Evolutionary conservation across 345 rosid genomes (phyloP).

Genomic region (Eucalyptus decipiens): DNA sequence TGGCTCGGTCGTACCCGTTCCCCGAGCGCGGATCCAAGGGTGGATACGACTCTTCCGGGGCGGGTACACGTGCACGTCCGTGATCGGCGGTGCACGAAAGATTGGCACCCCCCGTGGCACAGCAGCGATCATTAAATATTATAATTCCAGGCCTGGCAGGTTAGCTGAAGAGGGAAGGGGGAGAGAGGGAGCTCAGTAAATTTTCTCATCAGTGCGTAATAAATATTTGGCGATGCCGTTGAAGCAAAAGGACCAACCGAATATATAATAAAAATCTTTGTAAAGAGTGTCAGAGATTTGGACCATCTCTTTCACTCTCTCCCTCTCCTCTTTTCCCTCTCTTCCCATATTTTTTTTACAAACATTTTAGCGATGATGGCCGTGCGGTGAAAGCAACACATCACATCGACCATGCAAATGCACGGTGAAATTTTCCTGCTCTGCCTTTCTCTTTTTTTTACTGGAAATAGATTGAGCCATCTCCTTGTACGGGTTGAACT

Average conservation of each 20-base stretch:
- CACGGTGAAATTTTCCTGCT: neutral
- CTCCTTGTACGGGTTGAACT: neutral
- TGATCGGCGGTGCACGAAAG: neutral
- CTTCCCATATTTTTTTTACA: neutral
- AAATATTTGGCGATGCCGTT: neutral
- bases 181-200: neutral
- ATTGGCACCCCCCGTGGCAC: neutral
- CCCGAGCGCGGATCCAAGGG: neutral
- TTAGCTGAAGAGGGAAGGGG: neutral
- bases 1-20: neutral
- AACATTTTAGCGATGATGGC: neutral
- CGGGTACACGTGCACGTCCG: neutral
- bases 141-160: neutral
- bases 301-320: neutral
- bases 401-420: neutral
- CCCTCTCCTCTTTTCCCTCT: neutral
- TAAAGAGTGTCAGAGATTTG: neutral
- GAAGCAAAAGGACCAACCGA: neutral
- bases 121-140: neutral
- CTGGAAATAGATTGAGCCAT: neutral
- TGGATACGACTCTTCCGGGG: neutral
- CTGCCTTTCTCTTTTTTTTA: neutral
- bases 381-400: neutral
- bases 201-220: neutral
- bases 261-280: neutral